A percentile compares a stretch with the other conserved stretches of the same genome.
Conservation (phyloP, 2,329 filamentous ascomycete species). For the Tricladium varicosporioides region DNA sequence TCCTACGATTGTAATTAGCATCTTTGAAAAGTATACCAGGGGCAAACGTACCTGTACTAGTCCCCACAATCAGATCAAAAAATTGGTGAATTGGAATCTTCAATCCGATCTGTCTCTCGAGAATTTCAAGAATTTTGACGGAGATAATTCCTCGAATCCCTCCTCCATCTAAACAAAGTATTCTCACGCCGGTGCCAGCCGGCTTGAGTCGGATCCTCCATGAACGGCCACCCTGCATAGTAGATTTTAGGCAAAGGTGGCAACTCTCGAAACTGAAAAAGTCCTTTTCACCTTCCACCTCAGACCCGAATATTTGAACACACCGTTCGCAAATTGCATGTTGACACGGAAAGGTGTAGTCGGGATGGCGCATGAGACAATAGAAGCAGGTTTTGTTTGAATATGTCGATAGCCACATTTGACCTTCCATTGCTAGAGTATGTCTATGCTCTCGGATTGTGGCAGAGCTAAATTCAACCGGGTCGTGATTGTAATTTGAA, state of each 20-base stretch:
- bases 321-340: neutral
- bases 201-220: neutral
- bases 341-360: neutral
- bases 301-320: neutral
- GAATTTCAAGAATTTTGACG: neutral
- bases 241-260: neutral
- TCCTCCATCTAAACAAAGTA: neutral
- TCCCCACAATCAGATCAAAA: neutral
- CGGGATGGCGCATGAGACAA: neutral
- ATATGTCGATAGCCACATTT: neutral
- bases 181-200: neutral
- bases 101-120: neutral
- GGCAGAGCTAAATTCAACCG: neutral
- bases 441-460: neutral
- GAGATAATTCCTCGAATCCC: neutral
- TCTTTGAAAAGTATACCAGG: neutral
- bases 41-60: neutral
- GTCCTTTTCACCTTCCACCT: neutral
- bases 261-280: neutral
- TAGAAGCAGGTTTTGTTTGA: neutral
- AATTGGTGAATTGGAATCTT: neutral
- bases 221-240: neutral
- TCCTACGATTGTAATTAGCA: neutral
- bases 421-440: neutral
- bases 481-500: neutral